These are phyloP conservation scores for Musa beccarii DNA, from an alignment of 176 grass and related monocot species.

Conservation along the genomic window DNA sequence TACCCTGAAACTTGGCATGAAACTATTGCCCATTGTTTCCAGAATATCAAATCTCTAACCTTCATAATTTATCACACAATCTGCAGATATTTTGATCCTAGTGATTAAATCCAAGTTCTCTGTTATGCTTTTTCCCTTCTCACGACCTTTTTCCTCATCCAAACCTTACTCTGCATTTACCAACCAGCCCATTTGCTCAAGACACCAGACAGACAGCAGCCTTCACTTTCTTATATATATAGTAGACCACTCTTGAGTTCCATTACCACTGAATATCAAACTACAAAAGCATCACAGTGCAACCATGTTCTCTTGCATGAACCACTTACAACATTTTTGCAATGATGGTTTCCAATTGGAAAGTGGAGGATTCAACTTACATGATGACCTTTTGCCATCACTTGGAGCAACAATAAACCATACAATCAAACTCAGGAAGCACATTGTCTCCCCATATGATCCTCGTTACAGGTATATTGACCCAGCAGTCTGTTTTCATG, in stretches of 20 bases:
- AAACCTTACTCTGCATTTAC: neutral
- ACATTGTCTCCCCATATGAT: constrained; percentile 40
- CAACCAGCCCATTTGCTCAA: neutral
- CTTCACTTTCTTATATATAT: neutral
- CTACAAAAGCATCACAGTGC: neutral
- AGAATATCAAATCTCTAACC: neutral
- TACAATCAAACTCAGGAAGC: constrained; percentile 27
- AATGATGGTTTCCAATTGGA: constrained; percentile 11
- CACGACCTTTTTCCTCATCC: neutral
- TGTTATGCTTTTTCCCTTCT: neutral
- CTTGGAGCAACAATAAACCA: constrained; percentile 28
- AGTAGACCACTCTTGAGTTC: neutral
- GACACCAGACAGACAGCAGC: neutral
- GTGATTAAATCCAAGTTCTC: neutral
- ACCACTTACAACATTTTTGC: constrained; percentile 14
- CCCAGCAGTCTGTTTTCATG: neutral
- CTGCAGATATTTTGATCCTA: neutral
- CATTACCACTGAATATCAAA: neutral
- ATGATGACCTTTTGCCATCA: constrained; percentile 41
- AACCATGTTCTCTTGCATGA: constrained; percentile 28
- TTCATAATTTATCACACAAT: neutral
- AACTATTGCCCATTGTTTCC: neutral
- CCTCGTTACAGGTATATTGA: constrained; percentile 44
- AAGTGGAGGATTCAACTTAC: neutral
- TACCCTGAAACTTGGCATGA: neutral